Evolutionary conservation across 176 grass and related monocot species (phyloP).

Genomic region (Eragrostis curvula): DNA sequence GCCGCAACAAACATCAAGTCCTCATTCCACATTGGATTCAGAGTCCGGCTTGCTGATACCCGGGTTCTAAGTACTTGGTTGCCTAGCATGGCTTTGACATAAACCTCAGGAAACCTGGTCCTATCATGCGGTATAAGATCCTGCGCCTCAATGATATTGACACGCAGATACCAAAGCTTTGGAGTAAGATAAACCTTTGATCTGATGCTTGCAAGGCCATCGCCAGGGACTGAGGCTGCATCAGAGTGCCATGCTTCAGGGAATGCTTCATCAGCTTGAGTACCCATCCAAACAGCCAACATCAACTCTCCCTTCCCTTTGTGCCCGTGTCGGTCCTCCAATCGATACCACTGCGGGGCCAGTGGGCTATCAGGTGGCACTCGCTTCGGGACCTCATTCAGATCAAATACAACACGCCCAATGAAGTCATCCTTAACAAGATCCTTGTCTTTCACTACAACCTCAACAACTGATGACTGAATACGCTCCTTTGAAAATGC

Average conservation of each 20-base stretch:
- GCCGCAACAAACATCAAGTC: slow-evolving; percentile 74
- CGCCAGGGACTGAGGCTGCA: slow-evolving; percentile 55
- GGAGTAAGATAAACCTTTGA: slow-evolving; percentile 79
- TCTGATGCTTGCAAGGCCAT: slow-evolving; percentile 72
- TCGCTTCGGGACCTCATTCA: slow-evolving; percentile 71
- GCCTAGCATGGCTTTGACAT: slow-evolving; percentile 64
- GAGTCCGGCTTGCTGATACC: slow-evolving; percentile 33
- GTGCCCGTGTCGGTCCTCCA: slow-evolving; percentile 64
- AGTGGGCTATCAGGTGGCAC: slow-evolving; percentile 72
- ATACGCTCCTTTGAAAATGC: slow-evolving; percentile 75
- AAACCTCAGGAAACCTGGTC: slow-evolving; percentile 65
- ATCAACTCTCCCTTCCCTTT: slow-evolving; percentile 75
- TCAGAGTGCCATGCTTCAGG: slow-evolving; percentile 81
- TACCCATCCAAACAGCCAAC: slow-evolving; percentile 86
- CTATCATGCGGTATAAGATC: slow-evolving; percentile 64
- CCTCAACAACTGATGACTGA: slow-evolving; percentile 62
- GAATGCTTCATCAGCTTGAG: slow-evolving; percentile 76
- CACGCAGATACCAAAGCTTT: slow-evolving; percentile 78
- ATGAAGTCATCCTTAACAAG: slow-evolving; percentile 67
- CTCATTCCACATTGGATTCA: slow-evolving; percentile 82
- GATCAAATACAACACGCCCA: slow-evolving; percentile 56
- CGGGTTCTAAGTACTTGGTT: slow-evolving; percentile 65
- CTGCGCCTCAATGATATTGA: slow-evolving; percentile 76
- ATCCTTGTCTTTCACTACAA: slow-evolving; percentile 70
- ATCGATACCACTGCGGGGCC: slow-evolving; percentile 76